Evolutionary conservation across 2,329 filamentous ascomycete genomes (phyloP), one percentile per base, ranked within the genome.

Genomic region (Verticillium albo-atrum): DNA sequence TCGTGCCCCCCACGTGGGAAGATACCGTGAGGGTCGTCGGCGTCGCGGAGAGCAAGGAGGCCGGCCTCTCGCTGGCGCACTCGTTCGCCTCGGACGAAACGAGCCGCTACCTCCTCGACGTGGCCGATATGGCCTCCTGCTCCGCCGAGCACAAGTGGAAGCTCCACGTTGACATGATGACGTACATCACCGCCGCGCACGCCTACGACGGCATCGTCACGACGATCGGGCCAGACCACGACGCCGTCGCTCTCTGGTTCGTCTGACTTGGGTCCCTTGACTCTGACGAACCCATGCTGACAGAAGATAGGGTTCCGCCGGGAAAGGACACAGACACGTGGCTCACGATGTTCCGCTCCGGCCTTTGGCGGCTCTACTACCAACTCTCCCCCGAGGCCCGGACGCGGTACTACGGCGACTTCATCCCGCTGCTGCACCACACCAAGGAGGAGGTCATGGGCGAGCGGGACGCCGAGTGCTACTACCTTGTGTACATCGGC

Each of bases 401-500:
- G 65, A 81, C 78, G 65, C 89, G 91, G 64, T 92, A 92, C 82
- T 92, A 90, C 75, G 75, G 80, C 63, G 91, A 95, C 74, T 87
- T 94, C 74, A 74, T 92, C 54, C 90, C 90, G 17, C 80, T 92
- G 53, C 82, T 95, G 64, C 85, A 91, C 74, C 77, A 87, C 66
- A 88, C 88, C 68, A 93, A 93, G 78, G 77, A 80, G 62, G 80
- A 84, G 62, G 81, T 90, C 62, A 82, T 95, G 72, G 88, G 88
- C 25, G 79, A 82, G 42, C 82, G 86, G 56, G 88, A 91, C 70
- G 72, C 79, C 65, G 79, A 89, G 62, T 87, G 84, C 69, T 95
- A 90, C 82, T 95, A 95, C 72, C 85, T 96, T 58, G 89, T 92
- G 54, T 95, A 94, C 73, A 80, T 96, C 62, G 91, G 91, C 63